phyloP scores from a whole-genome alignment of 169 alveolate species.

The Theileria orientalis region DNA sequence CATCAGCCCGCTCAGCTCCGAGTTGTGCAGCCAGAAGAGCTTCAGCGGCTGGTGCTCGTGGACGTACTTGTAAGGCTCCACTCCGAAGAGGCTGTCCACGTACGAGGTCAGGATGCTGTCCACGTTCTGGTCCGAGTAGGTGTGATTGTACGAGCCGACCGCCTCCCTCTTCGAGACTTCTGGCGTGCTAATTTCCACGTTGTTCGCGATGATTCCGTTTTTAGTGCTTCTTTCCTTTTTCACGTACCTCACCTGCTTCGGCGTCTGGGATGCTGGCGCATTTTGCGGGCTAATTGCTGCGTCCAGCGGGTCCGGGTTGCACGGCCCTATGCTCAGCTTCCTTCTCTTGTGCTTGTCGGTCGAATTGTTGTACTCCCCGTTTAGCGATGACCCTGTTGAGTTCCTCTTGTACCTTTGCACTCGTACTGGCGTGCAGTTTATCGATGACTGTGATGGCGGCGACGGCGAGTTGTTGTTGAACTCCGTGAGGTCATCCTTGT shows the following conservation, averaged over 20 bases:
- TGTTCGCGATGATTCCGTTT: not conserved
- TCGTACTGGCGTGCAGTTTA: slow-evolving; percentile 20
- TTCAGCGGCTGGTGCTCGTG: slow-evolving; percentile 28
- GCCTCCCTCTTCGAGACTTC: not conserved
- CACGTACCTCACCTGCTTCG: not conserved
- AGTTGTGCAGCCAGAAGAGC: slow-evolving; percentile 55
- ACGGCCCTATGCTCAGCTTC: not conserved
- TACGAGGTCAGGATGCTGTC: slow-evolving; percentile 9
- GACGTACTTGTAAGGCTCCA: slow-evolving; percentile 35
- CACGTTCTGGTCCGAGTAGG: not conserved
- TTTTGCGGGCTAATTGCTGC: no score
- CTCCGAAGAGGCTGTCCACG: slow-evolving; percentile 22
- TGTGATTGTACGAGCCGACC: not conserved
- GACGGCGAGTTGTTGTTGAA: not conserved
- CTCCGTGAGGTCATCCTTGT: slow-evolving; percentile 18
- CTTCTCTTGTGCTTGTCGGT: not conserved
- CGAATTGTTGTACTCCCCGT: not conserved
- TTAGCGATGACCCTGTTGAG: not conserved
- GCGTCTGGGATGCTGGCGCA: no score
- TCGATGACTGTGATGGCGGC: slow-evolving; percentile 20
- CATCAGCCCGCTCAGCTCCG: slow-evolving; percentile 63
- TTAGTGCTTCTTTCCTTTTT: not conserved
- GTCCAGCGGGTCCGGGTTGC: no score
- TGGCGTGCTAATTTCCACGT: slow-evolving; percentile 1
- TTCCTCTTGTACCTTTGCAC: not conserved